Conservation (phyloP, 768 basidiomycete genomes). For the Pleurotus sapidus region DNA sequence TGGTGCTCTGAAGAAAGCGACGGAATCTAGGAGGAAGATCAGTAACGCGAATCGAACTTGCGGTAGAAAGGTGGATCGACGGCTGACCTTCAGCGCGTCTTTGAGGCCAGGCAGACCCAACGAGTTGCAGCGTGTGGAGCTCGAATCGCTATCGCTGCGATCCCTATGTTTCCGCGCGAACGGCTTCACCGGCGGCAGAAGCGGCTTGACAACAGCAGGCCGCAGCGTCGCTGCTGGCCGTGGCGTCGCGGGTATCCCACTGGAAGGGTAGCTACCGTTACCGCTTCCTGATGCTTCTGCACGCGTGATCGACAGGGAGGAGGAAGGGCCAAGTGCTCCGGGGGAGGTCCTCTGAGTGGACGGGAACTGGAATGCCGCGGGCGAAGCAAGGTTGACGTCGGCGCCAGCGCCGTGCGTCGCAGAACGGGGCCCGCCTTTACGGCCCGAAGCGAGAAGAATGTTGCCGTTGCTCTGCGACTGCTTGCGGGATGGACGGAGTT, state of each 20-base stretch:
- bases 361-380: conserved; percentile 43
- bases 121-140: conserved; percentile 24
- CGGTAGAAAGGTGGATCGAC: neutral
- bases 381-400: conserved; percentile 29
- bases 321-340: conserved; percentile 10
- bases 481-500: conserved; percentile 31
- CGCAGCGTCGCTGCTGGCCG: conserved; percentile 1
- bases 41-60: neutral
- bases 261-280: neutral
- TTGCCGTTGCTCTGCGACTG: conserved; percentile 41
- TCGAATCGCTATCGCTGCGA: conserved; percentile 47
- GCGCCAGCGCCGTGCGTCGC: conserved; percentile 9
- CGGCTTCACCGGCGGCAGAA: conserved; percentile 40
- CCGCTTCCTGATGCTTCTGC: conserved; percentile 19
- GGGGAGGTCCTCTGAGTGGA: conserved; percentile 15
- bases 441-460: conserved; percentile 12
- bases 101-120: conserved; percentile 58
- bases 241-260: conserved; percentile 6
- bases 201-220: conserved; percentile 1
- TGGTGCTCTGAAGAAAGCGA: conserved; percentile 68
- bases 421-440: conserved; percentile 5
- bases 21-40: conserved; percentile 44
- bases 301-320: conserved; percentile 33
- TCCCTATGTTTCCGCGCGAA: conserved; percentile 39
- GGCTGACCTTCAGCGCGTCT: conserved; percentile 66